phyloP scores from a whole-genome alignment of 1,284 basidiomycete species.

The Moesziomyces antarcticus region DNA sequence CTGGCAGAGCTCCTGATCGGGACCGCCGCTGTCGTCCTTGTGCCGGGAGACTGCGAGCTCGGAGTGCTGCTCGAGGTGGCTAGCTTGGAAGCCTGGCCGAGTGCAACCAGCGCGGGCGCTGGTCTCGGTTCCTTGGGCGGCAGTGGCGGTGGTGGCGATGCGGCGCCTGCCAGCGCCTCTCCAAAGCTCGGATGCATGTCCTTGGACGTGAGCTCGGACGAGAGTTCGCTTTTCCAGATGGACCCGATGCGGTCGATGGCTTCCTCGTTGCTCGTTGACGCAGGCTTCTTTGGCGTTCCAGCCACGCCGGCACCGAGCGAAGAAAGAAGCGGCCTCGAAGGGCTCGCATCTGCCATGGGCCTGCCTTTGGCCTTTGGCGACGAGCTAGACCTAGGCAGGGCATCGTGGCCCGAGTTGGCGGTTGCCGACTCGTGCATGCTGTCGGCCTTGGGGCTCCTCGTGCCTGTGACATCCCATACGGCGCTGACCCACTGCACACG shows the following conservation, averaged over 20 bases:
- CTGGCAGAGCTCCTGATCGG: conserved; percentile 9
- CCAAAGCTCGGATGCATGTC: conserved; percentile 41
- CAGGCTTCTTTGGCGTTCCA: conserved; percentile 18
- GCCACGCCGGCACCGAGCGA: conserved; percentile 9
- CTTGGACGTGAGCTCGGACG: conserved; percentile 38
- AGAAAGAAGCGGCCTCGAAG: conserved; percentile 8
- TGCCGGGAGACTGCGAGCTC: neutral
- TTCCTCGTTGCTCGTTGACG: conserved; percentile 32
- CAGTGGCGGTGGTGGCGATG: conserved; percentile 41
- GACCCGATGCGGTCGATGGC: conserved; percentile 47
- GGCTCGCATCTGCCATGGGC: conserved; percentile 10
- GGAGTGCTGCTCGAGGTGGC: neutral
- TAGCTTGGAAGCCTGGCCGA: conserved; percentile 2
- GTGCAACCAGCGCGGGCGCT: neutral
- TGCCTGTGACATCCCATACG: conserved; percentile 34
- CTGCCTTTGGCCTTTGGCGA: neutral
- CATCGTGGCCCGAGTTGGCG: conserved; percentile 22
- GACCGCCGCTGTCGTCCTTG: neutral
- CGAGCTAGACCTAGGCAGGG: neutral
- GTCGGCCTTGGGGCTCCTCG: conserved; percentile 7
- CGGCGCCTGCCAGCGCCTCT: conserved; percentile 32
- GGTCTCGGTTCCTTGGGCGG: conserved; percentile 44
- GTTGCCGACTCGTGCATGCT: conserved; percentile 20
- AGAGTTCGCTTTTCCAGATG: conserved; percentile 55
- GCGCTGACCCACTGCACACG: conserved; percentile 56